phyloP scores from a whole-genome alignment of 306 rosid species.

The Citrullus colocynthis region DNA sequence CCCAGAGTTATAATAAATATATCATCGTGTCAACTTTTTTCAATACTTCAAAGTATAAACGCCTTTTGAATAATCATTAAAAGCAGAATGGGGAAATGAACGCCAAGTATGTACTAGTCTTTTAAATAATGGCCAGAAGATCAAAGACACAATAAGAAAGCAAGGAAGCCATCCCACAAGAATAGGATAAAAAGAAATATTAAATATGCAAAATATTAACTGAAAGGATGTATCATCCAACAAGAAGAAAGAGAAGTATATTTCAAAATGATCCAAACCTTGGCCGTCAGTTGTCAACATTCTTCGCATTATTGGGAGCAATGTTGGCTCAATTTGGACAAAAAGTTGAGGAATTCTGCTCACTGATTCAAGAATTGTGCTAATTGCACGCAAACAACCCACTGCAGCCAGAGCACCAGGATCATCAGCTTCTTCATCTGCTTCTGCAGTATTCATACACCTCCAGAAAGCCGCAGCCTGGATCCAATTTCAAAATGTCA shows the following conservation, averaged over 20 bases:
- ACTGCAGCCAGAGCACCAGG: slow-evolving; percentile 91
- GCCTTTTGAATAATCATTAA: background rate
- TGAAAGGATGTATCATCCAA: background rate
- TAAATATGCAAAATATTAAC: background rate
- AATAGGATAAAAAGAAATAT: background rate
- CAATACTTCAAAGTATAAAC: background rate
- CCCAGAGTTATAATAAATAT: background rate
- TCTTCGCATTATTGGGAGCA: slow-evolving; percentile 82
- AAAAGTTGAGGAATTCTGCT: slow-evolving; percentile 89
- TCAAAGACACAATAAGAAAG: background rate
- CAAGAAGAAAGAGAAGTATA: background rate
- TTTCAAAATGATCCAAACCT: slow-evolving; percentile 30
- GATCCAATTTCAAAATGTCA: slow-evolving; percentile 6
- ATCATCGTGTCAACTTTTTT: background rate
- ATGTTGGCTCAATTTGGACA: slow-evolving; percentile 68
- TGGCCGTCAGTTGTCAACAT: slow-evolving; percentile 95
- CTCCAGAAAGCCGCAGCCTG: slow-evolving; percentile 95
- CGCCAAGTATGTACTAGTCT: background rate
- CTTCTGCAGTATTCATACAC: slow-evolving; percentile 87
- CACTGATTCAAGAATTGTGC: slow-evolving; percentile 94
- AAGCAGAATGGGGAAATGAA: background rate
- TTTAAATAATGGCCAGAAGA: background rate
- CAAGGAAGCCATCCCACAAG: background rate
- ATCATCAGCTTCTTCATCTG: slow-evolving; percentile 83
- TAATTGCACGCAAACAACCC: slow-evolving; percentile 90